Evolutionary conservation across 257 asterid genomes (phyloP).

Genomic region (Galeopsis tetrahit): DNA sequence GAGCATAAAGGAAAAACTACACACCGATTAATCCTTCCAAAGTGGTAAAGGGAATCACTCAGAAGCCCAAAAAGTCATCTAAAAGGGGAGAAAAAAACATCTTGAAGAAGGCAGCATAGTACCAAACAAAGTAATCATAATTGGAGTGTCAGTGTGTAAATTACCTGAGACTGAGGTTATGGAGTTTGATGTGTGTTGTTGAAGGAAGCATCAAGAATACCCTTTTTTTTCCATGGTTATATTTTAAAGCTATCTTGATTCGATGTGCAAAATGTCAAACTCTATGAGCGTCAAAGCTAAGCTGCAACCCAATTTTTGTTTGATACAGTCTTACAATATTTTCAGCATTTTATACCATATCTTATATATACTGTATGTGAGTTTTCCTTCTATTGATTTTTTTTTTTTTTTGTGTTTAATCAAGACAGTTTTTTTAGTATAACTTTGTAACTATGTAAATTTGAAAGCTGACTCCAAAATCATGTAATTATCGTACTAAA

Average conservation of each 20-base stretch:
- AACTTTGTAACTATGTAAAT: too few relatives aligned
- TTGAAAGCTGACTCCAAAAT: too few relatives aligned
- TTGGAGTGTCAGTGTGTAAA: too few relatives aligned
- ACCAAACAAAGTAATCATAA: background rate
- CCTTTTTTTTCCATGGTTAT: slow-evolving; percentile 2
- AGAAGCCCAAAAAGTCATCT: background rate
- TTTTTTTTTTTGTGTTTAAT: too few relatives aligned
- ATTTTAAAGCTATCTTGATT: background rate
- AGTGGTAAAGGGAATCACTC: slow-evolving; percentile 34
- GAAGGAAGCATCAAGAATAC: slow-evolving; percentile 10
- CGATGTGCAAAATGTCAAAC: slow-evolving; percentile 19
- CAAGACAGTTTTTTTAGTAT: too few relatives aligned
- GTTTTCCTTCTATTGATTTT: too few relatives aligned
- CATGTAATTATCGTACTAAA: too few relatives aligned
- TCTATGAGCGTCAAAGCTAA: slow-evolving; percentile 6
- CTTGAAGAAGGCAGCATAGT: background rate
- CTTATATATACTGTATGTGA: too few relatives aligned
- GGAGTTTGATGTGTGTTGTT: background rate
- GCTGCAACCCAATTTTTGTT: too few relatives aligned
- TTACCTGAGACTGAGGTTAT: slow-evolving; percentile 1
- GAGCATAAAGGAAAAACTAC: slow-evolving; percentile 23
- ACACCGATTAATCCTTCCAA: slow-evolving; percentile 11
- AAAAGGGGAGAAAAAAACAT: background rate
- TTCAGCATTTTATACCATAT: too few relatives aligned
- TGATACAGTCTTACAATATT: too few relatives aligned